Base-by-base conservation (phyloP, 768 basidiomycete genomes). In the Sporobolomyces roseus region DNA sequence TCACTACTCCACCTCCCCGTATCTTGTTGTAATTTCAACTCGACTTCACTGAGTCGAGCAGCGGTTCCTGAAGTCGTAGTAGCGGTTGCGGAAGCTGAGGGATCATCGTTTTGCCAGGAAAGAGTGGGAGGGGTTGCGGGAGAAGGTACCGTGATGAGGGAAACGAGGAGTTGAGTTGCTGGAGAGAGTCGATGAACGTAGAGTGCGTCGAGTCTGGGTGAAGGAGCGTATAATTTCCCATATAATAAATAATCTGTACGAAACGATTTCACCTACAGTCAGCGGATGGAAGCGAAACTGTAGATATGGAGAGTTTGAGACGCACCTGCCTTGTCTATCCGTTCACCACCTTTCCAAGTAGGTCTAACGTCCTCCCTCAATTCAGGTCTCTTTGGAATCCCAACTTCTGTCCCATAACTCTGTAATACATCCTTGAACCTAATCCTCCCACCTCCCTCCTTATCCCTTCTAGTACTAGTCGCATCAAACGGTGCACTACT, bases 1-100 rank as follows among this genome's bases (percentile, higher is more conserved):
- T 98, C 94, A 3, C 89, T 87, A 72, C 90, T 90, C 86, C 89
- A 93, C 73, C 89, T 86, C 4, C 93, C 94, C 13, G 89, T 85
- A 76, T 96, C 92, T 75, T 96, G 93, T 78, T 94, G 92, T 41
- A 97, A 79, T 71, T 85, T 90, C 74, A 97, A 78, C 84, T 96
- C 87, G 65, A 83, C 73, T 58, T 83, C 82, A 41, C 79, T 79
- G 25, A 76, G 78, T n/a, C 77, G 68, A 23, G 75, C 70, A 32
- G 70, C 64, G 41, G 73, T 76, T 86, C 77, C 69, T 79, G 80
- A 73, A 82, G 80, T 78, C 27, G 82, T 78, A 2, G 80, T 73
- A 75, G 79, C 62, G 61, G 68, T 21, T 70, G 79, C 82, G n/a
- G 85, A 50, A 27, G 10, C 81, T 29, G 65, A 19, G 38, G 66